A percentile compares a stretch with the other conserved stretches of the same genome.
phyloP scores from a whole-genome alignment of 176 grass and related monocot species.

The Ampelocalamus luodianensis region DNA sequence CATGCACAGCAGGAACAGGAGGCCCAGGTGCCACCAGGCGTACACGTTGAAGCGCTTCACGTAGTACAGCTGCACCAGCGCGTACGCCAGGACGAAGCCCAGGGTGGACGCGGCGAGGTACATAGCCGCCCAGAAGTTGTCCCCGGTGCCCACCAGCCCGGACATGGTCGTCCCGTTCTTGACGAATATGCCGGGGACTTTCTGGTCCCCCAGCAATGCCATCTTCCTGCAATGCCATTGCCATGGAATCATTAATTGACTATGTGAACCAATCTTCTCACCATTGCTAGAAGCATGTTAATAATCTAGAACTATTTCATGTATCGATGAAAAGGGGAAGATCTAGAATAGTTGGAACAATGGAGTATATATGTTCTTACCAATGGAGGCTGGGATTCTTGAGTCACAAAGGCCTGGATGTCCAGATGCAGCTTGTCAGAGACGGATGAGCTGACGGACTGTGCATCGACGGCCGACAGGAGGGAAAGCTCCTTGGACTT shows the following conservation, averaged over 20 bases:
- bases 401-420: conserved; percentile 84
- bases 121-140: conserved; percentile 75
- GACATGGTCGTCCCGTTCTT: conserved; percentile 74
- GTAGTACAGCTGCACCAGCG: conserved; percentile 76
- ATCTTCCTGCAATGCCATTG: conserved; percentile 68
- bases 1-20: conserved; percentile 79
- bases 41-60: conserved; percentile 57
- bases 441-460: conserved; percentile 61
- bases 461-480: conserved; percentile 68
- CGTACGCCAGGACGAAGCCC: conserved; percentile 66
- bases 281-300: background rate
- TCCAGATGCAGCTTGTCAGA: conserved; percentile 68
- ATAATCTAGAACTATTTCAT: background rate
- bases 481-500: conserved; percentile 89
- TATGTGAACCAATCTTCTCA: conserved; percentile 16
- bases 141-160: conserved; percentile 84
- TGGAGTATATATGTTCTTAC: conserved; percentile 42
- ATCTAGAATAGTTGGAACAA: background rate
- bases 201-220: conserved; percentile 55
- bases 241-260: conserved; percentile 19
- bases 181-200: conserved; percentile 58
- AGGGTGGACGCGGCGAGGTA: conserved; percentile 78
- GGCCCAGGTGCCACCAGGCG: conserved; percentile 88
- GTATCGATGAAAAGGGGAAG: background rate
- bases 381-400: conserved; percentile 72